Base-by-base conservation (phyloP, 305 asterid genomes). In the Ajuga reptans region DNA sequence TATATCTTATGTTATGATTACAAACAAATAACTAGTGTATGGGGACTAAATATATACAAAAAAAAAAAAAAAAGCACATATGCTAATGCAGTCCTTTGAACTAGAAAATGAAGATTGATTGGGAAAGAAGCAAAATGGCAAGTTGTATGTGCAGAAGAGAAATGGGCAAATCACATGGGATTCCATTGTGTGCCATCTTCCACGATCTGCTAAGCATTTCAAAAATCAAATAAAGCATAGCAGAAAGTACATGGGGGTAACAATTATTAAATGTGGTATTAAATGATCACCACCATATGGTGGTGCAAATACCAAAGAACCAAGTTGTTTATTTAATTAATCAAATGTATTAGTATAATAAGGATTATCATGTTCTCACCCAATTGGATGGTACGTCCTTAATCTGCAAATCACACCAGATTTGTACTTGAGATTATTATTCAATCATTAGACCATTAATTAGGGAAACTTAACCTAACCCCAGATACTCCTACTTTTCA, bases 141-240 rank as follows among this genome's bases (percentile, higher is more conserved):
- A n/a, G n/a, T n/a, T n/a, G n/a, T 21, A 21, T 21, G 1, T 21
- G 27, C 27, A 21, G 27, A 46, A 6, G 56, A 43, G 56, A 69
- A 64, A 73, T 53, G 74, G 73, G 64, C 42, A 9, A 58, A 72
- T 75, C 85, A 78, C 81, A 81, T 78, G 83, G 81, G 76, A 50
- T 76, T 61, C 66, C 50, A 39, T 73, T 70, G 80, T 76, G 46
- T 75, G 78, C 78, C 85, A 81, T 78, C 81, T 76, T 76, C 83
- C 83, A 76, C 83, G 79, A 75, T 76, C 81, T 75, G 42, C 83
- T 50, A 71, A 73, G 67, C 74, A 66, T 55, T 75, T 71, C 15
- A 50, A n/a, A 56, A 68, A 36, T 47, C 66, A 57, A 47, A 68
- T 68, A 75, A 78, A 75, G 54, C 68, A 77, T 31, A 16, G 15